Conservation (phyloP, 805 yeast genomes). For the Torulaspora microellipsoides region DNA sequence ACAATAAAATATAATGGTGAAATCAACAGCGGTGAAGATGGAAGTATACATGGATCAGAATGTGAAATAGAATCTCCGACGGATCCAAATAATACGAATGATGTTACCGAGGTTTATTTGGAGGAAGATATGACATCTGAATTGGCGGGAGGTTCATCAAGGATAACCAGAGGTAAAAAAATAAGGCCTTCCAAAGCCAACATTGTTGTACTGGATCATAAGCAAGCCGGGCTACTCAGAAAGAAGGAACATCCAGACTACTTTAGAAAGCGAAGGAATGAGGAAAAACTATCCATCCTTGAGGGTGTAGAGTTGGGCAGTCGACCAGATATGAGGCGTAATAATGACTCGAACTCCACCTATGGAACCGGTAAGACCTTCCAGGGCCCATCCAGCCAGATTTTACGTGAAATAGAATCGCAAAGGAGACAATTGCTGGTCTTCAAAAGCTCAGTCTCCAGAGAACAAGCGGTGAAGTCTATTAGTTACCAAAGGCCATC, state of each 20-base stretch:
- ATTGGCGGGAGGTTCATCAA: background rate
- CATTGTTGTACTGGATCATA: constrained; percentile 28
- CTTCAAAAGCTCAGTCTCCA: constrained; percentile 22
- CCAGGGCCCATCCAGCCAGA: constrained; percentile 4
- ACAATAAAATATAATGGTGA: background rate
- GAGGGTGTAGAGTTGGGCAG: constrained; percentile 27
- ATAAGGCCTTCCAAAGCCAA: constrained; percentile 26
- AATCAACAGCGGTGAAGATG: background rate
- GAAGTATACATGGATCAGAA: background rate
- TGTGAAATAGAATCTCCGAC: background rate
- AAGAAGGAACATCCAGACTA: constrained; percentile 13
- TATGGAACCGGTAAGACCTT: background rate
- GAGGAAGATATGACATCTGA: background rate
- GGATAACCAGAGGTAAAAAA: constrained; percentile 27
- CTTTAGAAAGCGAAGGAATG: constrained; percentile 7
- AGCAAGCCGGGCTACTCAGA: constrained; percentile 25
- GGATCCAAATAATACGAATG: background rate
- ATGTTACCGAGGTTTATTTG: background rate
- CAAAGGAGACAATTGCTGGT: constrained; percentile 23
- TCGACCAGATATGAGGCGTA: constrained; percentile 1
- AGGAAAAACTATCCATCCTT: constrained; percentile 20
- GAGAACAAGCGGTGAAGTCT: constrained; percentile 27
- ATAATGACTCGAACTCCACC: background rate
- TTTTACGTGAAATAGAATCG: constrained; percentile 19
- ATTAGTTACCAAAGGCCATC: constrained; percentile 28